Evolutionary conservation across 1,284 basidiomycete genomes (phyloP), one percentile per base, ranked within the genome.

Genomic region (Austroboletus novae-zelandiae): DNA sequence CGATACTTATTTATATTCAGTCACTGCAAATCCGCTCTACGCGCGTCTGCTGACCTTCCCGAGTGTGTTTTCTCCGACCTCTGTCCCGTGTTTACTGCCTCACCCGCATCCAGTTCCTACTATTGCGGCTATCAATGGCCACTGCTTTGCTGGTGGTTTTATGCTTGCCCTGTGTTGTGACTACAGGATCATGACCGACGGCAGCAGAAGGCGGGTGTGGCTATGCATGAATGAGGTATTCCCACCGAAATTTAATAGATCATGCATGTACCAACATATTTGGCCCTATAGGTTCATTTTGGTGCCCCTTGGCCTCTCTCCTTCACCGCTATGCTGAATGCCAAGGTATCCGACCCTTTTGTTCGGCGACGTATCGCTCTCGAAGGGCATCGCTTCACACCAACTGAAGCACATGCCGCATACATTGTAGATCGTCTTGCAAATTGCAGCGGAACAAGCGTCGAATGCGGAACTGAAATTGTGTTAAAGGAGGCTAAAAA

Each of bases 161-260:
- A 83, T 92, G 61, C 73, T 96, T 20, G 80, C 89, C 1, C 71
- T 95, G 45, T 79, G 79, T 5, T 96, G 93, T 67, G 94, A 98
- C 68, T 96, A 92, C 71, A 82, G 94, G 31, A 78, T 97, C 50
- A 94, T 96, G 86, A 88, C 81, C 20, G 87, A 91, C 56, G 87
- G 84, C 17, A 86, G 78, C 59, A 84, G 81, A 62, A 83, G 84
- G 43, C 81, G 84, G 56, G 88, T 89, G 10, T 94, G 91, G 84
- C 72, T 93, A 52, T 91, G 83, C 67, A 96, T 97, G 93, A 97
- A 97, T 66, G 94, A 98, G 73, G 89, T 91, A 55, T 55, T 4
- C 37, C 20, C 23, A 31, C 37, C 36, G 15, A 39, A 36, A 47
- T 34, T 50, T 34, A 18, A 9, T 31, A 11, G 4, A 15, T 23